phyloP scores from a whole-genome alignment of 352 stramenopile genomes.

The Sclerospora graminicola region DNA sequence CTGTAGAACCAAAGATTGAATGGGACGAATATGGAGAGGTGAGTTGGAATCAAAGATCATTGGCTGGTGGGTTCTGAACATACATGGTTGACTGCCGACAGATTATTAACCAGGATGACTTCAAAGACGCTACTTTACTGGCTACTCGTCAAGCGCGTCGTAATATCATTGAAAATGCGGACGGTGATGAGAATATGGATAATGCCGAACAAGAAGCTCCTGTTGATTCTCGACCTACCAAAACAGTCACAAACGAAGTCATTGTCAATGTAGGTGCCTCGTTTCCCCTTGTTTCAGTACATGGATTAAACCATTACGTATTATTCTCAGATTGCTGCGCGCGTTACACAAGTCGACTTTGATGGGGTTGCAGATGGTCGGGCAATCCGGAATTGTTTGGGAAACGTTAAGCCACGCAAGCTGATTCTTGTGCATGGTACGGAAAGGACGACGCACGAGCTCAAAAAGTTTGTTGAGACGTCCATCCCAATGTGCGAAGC shows the following conservation, averaged over 20 bases:
- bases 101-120: conserved; percentile 80
- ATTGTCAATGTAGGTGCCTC: conserved; percentile 38
- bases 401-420: conserved; percentile 84
- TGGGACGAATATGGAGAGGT: conserved; percentile 87
- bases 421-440: conserved; percentile 83
- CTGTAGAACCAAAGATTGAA: conserved; percentile 75
- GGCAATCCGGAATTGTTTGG: conserved; percentile 82
- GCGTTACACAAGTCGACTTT: conserved; percentile 78
- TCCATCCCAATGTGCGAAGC: conserved; percentile 79
- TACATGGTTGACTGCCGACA: conserved; percentile 7
- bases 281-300: too few species aligned
- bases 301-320: not conserved
- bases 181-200: conserved; percentile 65
- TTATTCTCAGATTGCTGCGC: conserved; percentile 47
- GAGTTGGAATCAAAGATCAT: not conserved
- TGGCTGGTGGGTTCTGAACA: not conserved
- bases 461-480: conserved; percentile 77
- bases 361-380: conserved; percentile 73
- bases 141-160: conserved; percentile 51
- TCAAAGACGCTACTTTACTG: conserved; percentile 60
- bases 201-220: conserved; percentile 45
- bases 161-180: conserved; percentile 46
- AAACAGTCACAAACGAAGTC: conserved; percentile 65
- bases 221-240: conserved; percentile 63
- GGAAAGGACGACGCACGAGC: conserved; percentile 61